Percentiles rank a stretch among this genome's conserved stretches.
Evolutionary conservation across 2,329 filamentous ascomycete genomes (phyloP).

Genomic region (Dendryphion nanum): DNA sequence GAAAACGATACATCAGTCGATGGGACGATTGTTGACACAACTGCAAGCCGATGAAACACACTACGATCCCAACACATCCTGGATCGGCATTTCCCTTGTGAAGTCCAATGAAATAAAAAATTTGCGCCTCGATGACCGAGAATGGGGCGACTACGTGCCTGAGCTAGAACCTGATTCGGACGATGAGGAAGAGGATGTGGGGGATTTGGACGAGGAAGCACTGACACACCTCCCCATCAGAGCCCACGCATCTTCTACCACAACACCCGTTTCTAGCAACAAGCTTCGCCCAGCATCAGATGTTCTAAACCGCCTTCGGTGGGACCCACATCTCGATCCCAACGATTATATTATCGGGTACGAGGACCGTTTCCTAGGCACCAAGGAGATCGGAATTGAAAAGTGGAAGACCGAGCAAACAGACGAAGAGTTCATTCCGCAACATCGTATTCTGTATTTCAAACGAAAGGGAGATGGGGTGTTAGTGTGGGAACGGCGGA

Average conservation of each 20-base stretch:
- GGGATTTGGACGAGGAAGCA: conserved; percentile 8
- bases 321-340: conserved; percentile 48
- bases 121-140: conserved; percentile 48
- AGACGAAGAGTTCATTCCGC: conserved; percentile 57
- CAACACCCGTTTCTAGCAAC: conserved; percentile 18
- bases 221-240: conserved; percentile 17
- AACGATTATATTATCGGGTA: conserved; percentile 53
- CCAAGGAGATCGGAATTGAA: conserved; percentile 47
- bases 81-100: conserved; percentile 34
- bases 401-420: conserved; percentile 56
- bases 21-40: conserved; percentile 37
- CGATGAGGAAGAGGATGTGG: conserved; percentile 7
- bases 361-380: conserved; percentile 52
- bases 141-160: conserved; percentile 51
- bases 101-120: conserved; percentile 34
- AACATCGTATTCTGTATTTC: conserved; percentile 54
- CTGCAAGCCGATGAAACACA: conserved; percentile 34
- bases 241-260: conserved; percentile 10
- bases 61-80: conserved; percentile 35
- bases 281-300: conserved; percentile 42
- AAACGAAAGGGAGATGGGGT: conserved; percentile 40
- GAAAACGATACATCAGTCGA: conserved; percentile 41
- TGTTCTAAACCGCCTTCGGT: conserved; percentile 50
- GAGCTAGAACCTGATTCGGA: conserved; percentile 34
- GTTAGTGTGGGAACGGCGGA: conserved; percentile 52